These are phyloP conservation scores for Ogataea ramenticola DNA, from an alignment of 805 yeast genomes.

Conservation along the genomic window DNA sequence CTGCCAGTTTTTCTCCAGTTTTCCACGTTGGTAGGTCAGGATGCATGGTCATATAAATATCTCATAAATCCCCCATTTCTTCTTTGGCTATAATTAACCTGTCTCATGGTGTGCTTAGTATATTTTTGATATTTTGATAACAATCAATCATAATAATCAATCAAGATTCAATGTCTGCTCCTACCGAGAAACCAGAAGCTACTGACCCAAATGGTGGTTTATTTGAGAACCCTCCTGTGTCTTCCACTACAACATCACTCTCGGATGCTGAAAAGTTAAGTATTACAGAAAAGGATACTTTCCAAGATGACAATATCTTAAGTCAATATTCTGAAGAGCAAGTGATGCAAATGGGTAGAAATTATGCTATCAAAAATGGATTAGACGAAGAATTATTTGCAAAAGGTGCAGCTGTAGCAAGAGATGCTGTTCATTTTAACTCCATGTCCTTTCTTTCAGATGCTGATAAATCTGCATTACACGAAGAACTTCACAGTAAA, in stretches of 20 bases:
- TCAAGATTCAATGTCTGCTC: too few relatives aligned
- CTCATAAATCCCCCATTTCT: too few relatives aligned
- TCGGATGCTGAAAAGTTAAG: constrained; percentile 6
- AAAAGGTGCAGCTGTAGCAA: constrained; percentile 60
- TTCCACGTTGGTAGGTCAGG: too few relatives aligned
- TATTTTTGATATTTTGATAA: too few relatives aligned
- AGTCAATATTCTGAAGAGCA: constrained; percentile 54
- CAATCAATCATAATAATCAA: too few relatives aligned
- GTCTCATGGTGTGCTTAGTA: too few relatives aligned
- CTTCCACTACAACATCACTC: constrained; percentile 3
- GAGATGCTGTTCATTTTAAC: constrained; percentile 51
- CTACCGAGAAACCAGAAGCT: background rate
- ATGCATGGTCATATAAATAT: too few relatives aligned
- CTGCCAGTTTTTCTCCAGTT: too few relatives aligned
- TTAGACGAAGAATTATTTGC: constrained; percentile 55
- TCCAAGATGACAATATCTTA: constrained; percentile 34
- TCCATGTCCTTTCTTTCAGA: constrained; percentile 48
- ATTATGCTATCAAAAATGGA: constrained; percentile 49
- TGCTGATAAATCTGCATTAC: constrained; percentile 45
- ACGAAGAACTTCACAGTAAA: constrained; percentile 38
- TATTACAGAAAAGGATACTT: background rate
- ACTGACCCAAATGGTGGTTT: constrained; percentile 4
- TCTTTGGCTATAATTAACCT: too few relatives aligned
- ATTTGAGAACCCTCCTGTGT: constrained; percentile 6
- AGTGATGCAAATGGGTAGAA: constrained; percentile 63